Conservation (phyloP, 2,329 filamentous ascomycete species). For the Colletotrichum plurivorum region DNA sequence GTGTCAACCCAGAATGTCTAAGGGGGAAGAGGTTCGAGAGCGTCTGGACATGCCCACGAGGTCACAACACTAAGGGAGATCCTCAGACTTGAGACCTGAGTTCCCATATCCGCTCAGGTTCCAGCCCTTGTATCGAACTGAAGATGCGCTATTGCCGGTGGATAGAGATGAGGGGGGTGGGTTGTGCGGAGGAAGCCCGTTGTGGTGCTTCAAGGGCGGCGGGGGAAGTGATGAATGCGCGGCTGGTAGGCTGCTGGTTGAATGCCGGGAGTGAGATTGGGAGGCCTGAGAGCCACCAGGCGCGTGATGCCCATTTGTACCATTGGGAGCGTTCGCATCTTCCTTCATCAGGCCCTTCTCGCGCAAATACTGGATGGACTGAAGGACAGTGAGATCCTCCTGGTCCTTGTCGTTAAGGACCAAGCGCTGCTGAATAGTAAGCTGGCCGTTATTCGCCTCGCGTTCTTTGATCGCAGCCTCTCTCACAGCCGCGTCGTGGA, state of each 20-base stretch:
- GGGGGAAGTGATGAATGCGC: conserved; percentile 55
- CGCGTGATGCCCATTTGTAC: conserved; percentile 40
- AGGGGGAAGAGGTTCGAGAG: neutral
- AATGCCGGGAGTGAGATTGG: conserved; percentile 21
- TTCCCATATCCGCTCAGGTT: conserved; percentile 58
- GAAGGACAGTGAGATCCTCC: conserved; percentile 75
- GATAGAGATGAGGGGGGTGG: conserved; percentile 49
- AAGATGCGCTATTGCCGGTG: conserved; percentile 41
- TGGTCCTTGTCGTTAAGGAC: conserved; percentile 78
- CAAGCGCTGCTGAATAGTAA: conserved; percentile 76
- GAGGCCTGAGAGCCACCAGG: conserved; percentile 7
- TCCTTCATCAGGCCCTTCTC: conserved; percentile 68
- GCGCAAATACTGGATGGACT: conserved; percentile 76
- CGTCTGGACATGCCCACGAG: neutral
- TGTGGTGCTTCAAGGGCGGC: conserved; percentile 45
- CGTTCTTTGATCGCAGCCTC: conserved; percentile 75
- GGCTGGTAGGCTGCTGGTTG: conserved; percentile 51
- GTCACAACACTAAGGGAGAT: conserved; percentile 45
- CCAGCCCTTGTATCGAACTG: conserved; percentile 55
- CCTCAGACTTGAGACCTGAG: conserved; percentile 53
- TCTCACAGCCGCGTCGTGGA: conserved; percentile 75
- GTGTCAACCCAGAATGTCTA: conserved; percentile 1
- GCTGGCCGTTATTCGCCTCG: conserved; percentile 74
- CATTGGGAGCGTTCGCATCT: conserved; percentile 43
- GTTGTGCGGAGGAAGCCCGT: conserved; percentile 51